These are phyloP conservation scores for Asterochloris erici DNA, from an alignment of 139 green algal species.

Conservation along the genomic window DNA sequence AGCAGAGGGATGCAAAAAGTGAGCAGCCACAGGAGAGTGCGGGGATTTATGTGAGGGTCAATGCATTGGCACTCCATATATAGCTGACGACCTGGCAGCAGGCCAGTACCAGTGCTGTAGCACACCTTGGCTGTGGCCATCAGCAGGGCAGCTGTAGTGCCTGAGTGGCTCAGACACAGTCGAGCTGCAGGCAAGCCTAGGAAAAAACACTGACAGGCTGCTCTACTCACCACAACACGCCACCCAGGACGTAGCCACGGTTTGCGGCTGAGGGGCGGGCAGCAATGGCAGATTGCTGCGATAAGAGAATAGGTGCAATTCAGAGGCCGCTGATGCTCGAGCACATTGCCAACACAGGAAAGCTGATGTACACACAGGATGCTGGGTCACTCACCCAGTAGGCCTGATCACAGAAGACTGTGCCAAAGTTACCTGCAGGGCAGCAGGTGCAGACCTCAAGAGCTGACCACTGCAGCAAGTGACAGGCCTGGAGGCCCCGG, in stretches of 20 bases:
- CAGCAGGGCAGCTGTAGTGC: no score
- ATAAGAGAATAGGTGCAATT: neutral
- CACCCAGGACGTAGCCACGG: conserved; percentile 81
- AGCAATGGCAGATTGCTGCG: conserved; percentile 80
- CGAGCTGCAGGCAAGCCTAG: neutral
- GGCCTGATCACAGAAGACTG: conserved; percentile 85
- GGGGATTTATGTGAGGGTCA: no score
- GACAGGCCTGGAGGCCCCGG: no score
- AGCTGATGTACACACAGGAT: neutral
- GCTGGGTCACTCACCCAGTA: neutral
- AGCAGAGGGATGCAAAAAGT: neutral
- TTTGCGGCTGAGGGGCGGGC: conserved; percentile 76
- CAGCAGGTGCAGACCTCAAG: neutral
- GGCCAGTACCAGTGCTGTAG: no score
- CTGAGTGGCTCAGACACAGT: neutral
- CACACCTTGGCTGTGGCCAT: no score
- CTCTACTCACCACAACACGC: conserved; percentile 80
- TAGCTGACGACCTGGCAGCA: no score
- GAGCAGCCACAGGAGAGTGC: no score
- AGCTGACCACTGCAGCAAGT: no score
- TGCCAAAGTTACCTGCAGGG: conserved; percentile 83
- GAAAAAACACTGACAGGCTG: neutral
- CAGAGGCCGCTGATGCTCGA: neutral
- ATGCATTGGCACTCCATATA: no score
- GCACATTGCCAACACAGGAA: neutral